Percentiles rank a stretch among this genome's conserved stretches.
Conservation (phyloP, 441 rosid species). For the Raphanus hybrid region DNA sequence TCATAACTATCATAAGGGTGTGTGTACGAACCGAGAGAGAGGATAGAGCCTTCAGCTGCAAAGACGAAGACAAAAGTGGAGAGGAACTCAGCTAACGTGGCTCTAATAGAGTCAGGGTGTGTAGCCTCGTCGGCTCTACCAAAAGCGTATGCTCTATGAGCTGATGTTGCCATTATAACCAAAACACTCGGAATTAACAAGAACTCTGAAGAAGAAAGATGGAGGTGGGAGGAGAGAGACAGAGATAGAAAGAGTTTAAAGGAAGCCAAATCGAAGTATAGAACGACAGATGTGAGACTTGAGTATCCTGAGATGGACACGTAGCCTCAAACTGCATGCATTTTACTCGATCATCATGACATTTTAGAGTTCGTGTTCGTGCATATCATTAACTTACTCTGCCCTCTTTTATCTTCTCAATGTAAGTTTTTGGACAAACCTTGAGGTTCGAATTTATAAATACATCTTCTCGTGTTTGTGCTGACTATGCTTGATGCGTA, state of each 20-base stretch:
- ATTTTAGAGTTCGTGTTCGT: slow-evolving; percentile 11
- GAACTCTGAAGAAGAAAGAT: no score
- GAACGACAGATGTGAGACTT: slow-evolving; percentile 60
- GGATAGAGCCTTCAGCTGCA: slow-evolving; percentile 80
- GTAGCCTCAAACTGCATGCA: slow-evolving; percentile 44
- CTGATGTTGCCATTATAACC: no score
- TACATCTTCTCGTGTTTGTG: no score
- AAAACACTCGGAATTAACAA: no score
- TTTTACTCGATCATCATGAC: slow-evolving; percentile 21
- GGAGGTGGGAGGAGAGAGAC: no score
- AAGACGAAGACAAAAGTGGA: slow-evolving; percentile 82
- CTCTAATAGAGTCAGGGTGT: no score
- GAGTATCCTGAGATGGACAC: slow-evolving; percentile 48
- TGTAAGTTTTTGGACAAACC: no score
- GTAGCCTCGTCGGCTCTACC: no score
- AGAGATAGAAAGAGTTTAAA: slow-evolving; percentile 25
- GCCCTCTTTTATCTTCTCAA: neutral
- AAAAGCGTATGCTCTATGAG: no score
- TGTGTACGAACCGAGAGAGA: slow-evolving; percentile 63
- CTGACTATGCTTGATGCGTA: no score
- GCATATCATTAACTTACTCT: neutral
- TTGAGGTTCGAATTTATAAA: no score
- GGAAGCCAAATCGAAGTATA: slow-evolving; percentile 42
- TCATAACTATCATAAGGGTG: neutral
- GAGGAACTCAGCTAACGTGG: slow-evolving; percentile 65